A percentile compares a stretch with the other conserved stretches of the same genome.
These are phyloP conservation scores for Pterocarpus santalinus DNA, from an alignment of 306 rosid genomes.

Conservation along the genomic window DNA sequence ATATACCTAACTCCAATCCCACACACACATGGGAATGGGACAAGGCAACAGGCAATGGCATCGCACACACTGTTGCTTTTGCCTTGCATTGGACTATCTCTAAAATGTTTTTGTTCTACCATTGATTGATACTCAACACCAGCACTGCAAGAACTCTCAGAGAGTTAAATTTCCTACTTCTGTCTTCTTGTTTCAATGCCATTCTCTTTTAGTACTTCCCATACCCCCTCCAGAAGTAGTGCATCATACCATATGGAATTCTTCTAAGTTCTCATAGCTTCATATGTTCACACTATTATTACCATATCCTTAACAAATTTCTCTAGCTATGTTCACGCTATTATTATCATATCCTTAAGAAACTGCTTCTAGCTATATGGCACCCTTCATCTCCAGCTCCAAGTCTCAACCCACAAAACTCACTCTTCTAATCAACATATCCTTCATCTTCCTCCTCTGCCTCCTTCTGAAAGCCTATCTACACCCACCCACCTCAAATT, in stretches of 20 bases:
- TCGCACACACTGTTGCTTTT: not conserved
- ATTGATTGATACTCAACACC: not conserved
- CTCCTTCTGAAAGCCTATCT: conserved; percentile 44
- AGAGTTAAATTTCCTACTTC: conserved; percentile 40
- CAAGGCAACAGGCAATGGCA: not conserved
- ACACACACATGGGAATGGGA: conserved; percentile 31
- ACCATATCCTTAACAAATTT: conserved; percentile 5
- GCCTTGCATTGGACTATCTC: not conserved
- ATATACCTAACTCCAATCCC: not conserved
- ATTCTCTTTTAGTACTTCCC: conserved; percentile 13
- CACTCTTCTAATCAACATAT: conserved; percentile 52
- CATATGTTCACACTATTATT: not conserved
- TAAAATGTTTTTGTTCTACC: not conserved
- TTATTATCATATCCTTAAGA: not conserved
- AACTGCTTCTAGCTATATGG: conserved; percentile 2
- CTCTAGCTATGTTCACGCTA: not conserved
- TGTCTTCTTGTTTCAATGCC: conserved; percentile 37
- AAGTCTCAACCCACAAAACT: conserved; percentile 46
- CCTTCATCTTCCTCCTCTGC: conserved; percentile 54
- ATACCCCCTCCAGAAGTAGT: not conserved
- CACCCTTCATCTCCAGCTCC: conserved; percentile 33
- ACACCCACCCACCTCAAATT: conserved; percentile 20
- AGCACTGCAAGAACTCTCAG: not conserved
- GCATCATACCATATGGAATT: conserved; percentile 14
- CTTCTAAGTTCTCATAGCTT: conserved; percentile 12